Percentiles rank a stretch among this genome's conserved stretches.
Evolutionary conservation across 1,284 basidiomycete species (phyloP).

Genomic region (Cyathus olla): DNA sequence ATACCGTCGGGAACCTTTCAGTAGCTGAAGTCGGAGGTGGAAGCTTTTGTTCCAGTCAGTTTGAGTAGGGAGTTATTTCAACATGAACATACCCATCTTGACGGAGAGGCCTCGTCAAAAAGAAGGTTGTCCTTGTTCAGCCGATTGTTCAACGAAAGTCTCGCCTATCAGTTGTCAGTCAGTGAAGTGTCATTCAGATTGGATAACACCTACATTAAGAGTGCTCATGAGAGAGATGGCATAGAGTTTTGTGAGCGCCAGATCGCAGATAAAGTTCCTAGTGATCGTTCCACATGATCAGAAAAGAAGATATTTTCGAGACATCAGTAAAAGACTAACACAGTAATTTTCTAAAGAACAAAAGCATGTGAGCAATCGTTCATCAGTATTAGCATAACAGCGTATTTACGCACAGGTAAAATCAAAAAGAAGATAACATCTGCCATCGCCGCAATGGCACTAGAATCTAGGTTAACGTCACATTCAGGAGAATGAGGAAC

Average conservation of each 20-base stretch:
- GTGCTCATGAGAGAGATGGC: not conserved
- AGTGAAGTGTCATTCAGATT: too few relatives aligned
- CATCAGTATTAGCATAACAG: not conserved
- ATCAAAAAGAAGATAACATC: conserved; percentile 1
- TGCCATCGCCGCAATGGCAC: not conserved
- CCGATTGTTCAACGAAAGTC: conserved; percentile 1
- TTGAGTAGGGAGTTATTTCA: not conserved
- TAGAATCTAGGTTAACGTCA: not conserved
- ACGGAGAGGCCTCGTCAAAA: conserved; percentile 1
- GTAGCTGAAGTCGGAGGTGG: not conserved
- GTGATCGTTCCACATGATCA: not conserved
- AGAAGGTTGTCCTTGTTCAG: not conserved
- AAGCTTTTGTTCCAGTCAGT: not conserved
- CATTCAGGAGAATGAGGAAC: too few relatives aligned
- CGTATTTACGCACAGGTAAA: not conserved
- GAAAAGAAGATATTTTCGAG: too few relatives aligned
- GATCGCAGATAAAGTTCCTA: not conserved
- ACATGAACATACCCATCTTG: not conserved
- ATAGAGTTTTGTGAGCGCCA: not conserved
- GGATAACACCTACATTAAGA: not conserved
- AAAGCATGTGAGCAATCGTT: too few relatives aligned
- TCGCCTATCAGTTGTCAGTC: not conserved
- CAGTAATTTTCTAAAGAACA: conserved; percentile 2
- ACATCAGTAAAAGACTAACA: not conserved
- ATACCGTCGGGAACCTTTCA: not conserved